These are phyloP conservation scores for Acanthamoeba sp. DNA, from an alignment of 208 protist species.

Conservation along the genomic window DNA sequence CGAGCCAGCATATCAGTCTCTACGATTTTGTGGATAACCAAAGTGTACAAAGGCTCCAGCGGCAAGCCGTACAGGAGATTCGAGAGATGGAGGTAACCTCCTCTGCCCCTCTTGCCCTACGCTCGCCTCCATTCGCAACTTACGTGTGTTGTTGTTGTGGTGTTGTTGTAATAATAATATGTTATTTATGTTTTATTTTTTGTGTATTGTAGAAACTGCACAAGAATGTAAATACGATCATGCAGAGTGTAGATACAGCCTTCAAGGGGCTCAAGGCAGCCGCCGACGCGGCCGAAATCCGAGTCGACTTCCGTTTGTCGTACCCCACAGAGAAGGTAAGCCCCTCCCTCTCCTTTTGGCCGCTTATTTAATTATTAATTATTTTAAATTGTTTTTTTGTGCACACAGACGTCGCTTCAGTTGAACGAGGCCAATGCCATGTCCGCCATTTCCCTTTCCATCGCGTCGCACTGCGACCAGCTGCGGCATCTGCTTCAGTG, in stretches of 20 bases:
- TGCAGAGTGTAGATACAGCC: not conserved
- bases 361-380: not conserved
- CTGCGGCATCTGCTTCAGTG: slow-evolving; percentile 26
- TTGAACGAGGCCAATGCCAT: slow-evolving; percentile 51
- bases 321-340: slow-evolving; percentile 55
- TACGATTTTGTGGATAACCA: slow-evolving; percentile 60
- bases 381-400: slow-evolving; percentile 7
- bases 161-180: too few species aligned
- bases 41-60: slow-evolving; percentile 28
- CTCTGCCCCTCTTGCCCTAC: not conserved
- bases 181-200: not conserved
- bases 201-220: slow-evolving; percentile 27
- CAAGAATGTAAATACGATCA: slow-evolving; percentile 5
- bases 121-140: not conserved
- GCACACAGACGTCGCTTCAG: slow-evolving; percentile 63
- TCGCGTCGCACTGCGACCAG: slow-evolving; percentile 41
- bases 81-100: slow-evolving; percentile 23
- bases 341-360: not conserved
- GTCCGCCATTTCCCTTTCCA: slow-evolving; percentile 5
- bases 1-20: not conserved
- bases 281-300: slow-evolving; percentile 3
- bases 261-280: slow-evolving; percentile 18
- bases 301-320: slow-evolving; percentile 36
- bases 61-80: slow-evolving; percentile 18
- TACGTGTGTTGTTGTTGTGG: too few species aligned